Percentiles rank a stretch among this genome's conserved stretches.
Conservation (phyloP, 1,284 basidiomycete species). For the Cutaneotrichosporon mucoides region DNA sequence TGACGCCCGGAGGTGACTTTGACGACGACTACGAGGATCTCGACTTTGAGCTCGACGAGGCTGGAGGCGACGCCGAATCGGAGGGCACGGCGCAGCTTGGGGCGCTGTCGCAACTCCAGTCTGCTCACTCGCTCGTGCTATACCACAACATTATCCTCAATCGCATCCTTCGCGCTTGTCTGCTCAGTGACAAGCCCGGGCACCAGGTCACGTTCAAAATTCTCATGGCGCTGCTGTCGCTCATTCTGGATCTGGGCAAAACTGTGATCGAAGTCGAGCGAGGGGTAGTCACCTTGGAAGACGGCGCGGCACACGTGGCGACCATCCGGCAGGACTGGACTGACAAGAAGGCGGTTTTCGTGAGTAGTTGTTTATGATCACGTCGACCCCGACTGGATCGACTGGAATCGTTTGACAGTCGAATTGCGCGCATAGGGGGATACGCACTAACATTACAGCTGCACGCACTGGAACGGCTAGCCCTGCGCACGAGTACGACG, state of each 20-base stretch:
- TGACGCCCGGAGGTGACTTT: slow-evolving; percentile 21
- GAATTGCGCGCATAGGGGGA: too few species aligned
- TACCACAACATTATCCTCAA: slow-evolving; percentile 69
- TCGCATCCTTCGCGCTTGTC: slow-evolving; percentile 68
- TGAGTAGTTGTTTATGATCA: slow-evolving; percentile 46
- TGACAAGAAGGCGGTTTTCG: slow-evolving; percentile 58
- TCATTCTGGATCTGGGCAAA: slow-evolving; percentile 66
- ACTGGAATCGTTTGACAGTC: too few species aligned
- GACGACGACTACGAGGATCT: slow-evolving; percentile 21
- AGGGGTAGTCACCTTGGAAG: slow-evolving; percentile 59
- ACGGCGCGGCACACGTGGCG: slow-evolving; percentile 55
- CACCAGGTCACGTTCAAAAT: slow-evolving; percentile 63
- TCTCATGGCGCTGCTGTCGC: slow-evolving; percentile 61
- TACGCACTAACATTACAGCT: slow-evolving; percentile 21
- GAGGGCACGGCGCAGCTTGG: slow-evolving; percentile 12
- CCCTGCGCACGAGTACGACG: slow-evolving; percentile 24
- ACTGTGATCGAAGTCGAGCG: slow-evolving; percentile 61
- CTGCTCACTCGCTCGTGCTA: slow-evolving; percentile 68
- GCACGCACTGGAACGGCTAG: slow-evolving; percentile 38
- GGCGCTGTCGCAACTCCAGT: slow-evolving; percentile 43
- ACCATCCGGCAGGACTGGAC: slow-evolving; percentile 58
- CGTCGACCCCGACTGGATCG: too few species aligned
- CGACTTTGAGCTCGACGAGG: slow-evolving; percentile 15
- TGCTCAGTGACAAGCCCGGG: slow-evolving; percentile 59
- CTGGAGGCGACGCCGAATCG: slow-evolving; percentile 32